Evolutionary conservation across 352 stramenopile species (phyloP), one percentile per base, ranked within the genome.

Genomic region (Phytophthora capsici): DNA sequence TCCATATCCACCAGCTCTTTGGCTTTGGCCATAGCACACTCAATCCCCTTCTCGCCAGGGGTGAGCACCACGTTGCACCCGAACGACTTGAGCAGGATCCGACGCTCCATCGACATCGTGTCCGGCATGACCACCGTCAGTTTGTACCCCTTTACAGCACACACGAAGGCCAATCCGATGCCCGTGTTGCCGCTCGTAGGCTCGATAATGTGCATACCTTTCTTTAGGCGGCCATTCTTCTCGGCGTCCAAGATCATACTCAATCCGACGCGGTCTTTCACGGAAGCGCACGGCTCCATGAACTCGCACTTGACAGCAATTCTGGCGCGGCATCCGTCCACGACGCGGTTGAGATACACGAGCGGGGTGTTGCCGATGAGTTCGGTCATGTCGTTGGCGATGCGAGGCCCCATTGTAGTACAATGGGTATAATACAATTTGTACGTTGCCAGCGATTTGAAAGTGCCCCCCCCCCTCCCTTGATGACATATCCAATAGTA

Each of bases 321-420:
- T 70, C 90, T 89, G 64, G 86, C 86, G 78, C 82, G 59, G 75
- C 71, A 86, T 50, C 80, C 83, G 54, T 91, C 79, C 2, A 80
- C 89, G 47, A 92, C 83, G 50, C 69, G 75, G 73, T 94, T 92
- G 28, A 98, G 75, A 78, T 95, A 96, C 50, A 98, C 90, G 34
- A 98, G 73, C 45, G 95, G 95, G 34, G 95, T 98, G 58, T 94
- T 95, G 37, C 93, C 95, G 73, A 98, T 98, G 51, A 98, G 84
- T 63, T 93, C 91, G 22, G 96, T 95, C 71, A 98, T 90, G 70
- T 96, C 91, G 43, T 97, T 86, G 74, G 93, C 94, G 73, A 98
- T 57, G 13, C 12, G 34, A n/a, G 34, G 34, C 17, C 12, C 34
- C 34, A 40, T 40, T 13, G 10, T 16, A 40, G n/a, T n/a, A n/a